Evolutionary conservation across 2,329 filamentous ascomycete genomes (phyloP).

Genomic region (Epicoccum nigrum): DNA sequence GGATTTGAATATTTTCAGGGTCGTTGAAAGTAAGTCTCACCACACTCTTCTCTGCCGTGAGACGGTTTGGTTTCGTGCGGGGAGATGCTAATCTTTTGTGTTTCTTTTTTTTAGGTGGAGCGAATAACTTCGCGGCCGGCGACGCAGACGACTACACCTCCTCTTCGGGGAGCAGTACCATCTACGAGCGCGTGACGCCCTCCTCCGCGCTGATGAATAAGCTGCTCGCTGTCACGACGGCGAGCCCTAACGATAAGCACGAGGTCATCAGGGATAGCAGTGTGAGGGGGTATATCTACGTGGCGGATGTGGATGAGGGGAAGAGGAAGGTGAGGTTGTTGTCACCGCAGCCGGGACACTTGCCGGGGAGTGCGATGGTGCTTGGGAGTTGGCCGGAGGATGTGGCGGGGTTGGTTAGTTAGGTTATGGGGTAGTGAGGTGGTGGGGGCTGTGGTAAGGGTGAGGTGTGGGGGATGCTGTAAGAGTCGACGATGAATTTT

Average conservation of each 20-base stretch:
- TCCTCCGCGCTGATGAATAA: constrained; percentile 76
- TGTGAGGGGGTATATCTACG: constrained; percentile 91
- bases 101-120: no score
- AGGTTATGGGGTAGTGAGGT: constrained; percentile 10
- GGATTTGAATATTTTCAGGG: constrained; percentile 74
- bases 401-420: constrained; percentile 71
- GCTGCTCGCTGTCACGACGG: constrained; percentile 84
- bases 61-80: no score
- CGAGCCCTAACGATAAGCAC: constrained; percentile 69
- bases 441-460: background rate
- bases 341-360: constrained; percentile 79
- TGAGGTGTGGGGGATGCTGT: background rate
- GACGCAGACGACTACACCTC: constrained; percentile 58
- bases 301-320: constrained; percentile 87
- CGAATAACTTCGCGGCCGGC: constrained; percentile 44
- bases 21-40: constrained; percentile 59
- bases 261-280: constrained; percentile 78
- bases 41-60: background rate
- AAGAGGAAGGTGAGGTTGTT: constrained; percentile 81
- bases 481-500: background rate
- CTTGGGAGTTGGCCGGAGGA: constrained; percentile 89
- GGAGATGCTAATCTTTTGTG: no score
- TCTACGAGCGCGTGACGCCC: constrained; percentile 69
- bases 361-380: constrained; percentile 80
- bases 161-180: constrained; percentile 37